A percentile compares a stretch with the other conserved stretches of the same genome.
These are phyloP conservation scores for Exophiala xenobiotica DNA, from an alignment of 2,329 filamentous ascomycete species.

Conservation along the genomic window DNA sequence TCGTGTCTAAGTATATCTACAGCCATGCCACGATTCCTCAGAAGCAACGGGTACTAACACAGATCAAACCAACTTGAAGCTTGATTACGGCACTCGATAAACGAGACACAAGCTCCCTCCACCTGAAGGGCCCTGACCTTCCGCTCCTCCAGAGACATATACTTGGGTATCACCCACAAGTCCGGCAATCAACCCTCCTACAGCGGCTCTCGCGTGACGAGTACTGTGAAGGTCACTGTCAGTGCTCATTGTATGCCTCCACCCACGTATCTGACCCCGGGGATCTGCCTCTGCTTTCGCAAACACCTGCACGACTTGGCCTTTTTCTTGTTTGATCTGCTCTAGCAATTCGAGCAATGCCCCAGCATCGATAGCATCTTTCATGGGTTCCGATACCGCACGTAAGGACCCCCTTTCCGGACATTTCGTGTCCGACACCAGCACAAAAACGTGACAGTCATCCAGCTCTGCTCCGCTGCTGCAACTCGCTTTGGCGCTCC, in stretches of 20 bases:
- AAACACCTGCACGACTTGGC: constrained; percentile 34
- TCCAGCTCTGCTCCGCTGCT: constrained; percentile 37
- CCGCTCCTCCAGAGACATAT: constrained; percentile 37
- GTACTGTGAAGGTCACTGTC: constrained; percentile 36
- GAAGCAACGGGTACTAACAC: no score
- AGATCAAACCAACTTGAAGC: no score
- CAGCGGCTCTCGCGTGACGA: constrained; percentile 35
- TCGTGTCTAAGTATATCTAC: no score
- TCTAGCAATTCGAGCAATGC: constrained; percentile 7
- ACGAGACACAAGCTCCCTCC: constrained; percentile 36
- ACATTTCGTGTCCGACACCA: constrained; percentile 31
- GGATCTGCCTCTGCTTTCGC: constrained; percentile 37
- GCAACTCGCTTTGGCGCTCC: constrained; percentile 35
- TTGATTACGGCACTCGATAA: constrained; percentile 29
- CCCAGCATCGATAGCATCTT: constrained; percentile 17
- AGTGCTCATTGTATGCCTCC: constrained; percentile 36
- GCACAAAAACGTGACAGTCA: constrained; percentile 35
- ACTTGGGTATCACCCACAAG: constrained; percentile 32
- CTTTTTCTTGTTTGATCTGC: constrained; percentile 1
- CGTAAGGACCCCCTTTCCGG: neutral
- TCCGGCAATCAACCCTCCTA: constrained; percentile 36
- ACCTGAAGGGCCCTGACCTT: constrained; percentile 35
- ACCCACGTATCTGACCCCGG: constrained; percentile 29
- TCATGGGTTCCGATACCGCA: constrained; percentile 10
- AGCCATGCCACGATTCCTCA: no score